Evolutionary conservation across 345 rosid species (phyloP), one percentile per base, ranked within the genome.

Genomic region (Rubroshorea leprosula): DNA sequence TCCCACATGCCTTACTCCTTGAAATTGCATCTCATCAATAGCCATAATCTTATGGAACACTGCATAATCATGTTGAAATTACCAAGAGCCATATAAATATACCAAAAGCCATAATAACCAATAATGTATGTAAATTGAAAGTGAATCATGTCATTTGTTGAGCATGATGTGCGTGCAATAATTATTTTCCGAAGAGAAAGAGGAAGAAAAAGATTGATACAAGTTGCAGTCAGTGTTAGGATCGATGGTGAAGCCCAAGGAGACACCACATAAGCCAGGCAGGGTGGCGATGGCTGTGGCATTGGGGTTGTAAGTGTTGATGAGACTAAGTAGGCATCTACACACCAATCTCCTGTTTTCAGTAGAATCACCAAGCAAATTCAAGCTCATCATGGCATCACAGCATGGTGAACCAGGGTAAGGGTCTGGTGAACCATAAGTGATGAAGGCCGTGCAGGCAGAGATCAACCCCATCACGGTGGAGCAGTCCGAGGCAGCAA

Each of bases 191-290:
- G 11, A 2, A 35, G 5, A 31, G 17, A 35, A 5, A 31, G 17
- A 17, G 50, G 5, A 41, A 9, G 44, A 20, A 12, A 38, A 57
- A 22, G 7, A 46, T 4, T 55, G 9, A 57, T 72, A 85, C 95
- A 52, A 55, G 66, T 68, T 59, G 84, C 92, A 91, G 16, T 91
- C 84, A 15, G 85, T 80, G 52, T 76, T 78, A 7, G 93, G 93
- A 31, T 71, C 76, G 47, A 92, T 67, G 54, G 61, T 63, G 76
- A 88, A 86, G 63, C 96, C 90, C 23, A 92, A 65, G 24, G 71
- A 54, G 35, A 83, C 71, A 0, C 90, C 95, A 21, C 96, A 92
- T 59, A 92, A 71, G 56, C 95, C 95, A 0, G 95, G 86, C 49
- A 86, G 52, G 14, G 86, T 82, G 23, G 96, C 83, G 17, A 87